Evolutionary conservation across 352 stramenopile genomes (phyloP), one percentile per base, ranked within the genome.

Genomic region (Aphanomyces invadans): DNA sequence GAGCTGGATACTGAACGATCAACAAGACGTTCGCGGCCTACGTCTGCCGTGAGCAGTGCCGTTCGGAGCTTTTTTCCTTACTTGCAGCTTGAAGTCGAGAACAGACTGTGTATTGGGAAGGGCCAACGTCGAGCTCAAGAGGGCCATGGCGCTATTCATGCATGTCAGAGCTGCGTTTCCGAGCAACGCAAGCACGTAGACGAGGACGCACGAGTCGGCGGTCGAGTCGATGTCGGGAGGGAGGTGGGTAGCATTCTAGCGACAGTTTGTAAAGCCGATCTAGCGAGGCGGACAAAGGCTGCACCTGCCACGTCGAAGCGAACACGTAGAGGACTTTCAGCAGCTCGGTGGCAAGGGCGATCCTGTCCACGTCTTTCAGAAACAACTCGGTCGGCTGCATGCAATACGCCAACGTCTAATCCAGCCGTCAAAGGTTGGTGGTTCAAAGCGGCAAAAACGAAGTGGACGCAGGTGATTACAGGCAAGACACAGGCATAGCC

Each of bases 311-410:
- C 5, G 49, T 15, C 7, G 42, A 39, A 9, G 60, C 33, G 11
- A 67, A 42, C 12, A 67, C 60, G 25, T 57, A 67, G 17, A 67
- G 48, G 23, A 44, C 42, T 23, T 67, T 67, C 11, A 67, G n/a
- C 12, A 67, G 60, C 60, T 67, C 60, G 2, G 48, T 31, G 32
- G 54, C 60, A 28, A 67, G 60, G 23, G 38, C 60, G 19, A 67
- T 39, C 4, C 33, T 17, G 9, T 44, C n/a, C 2, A 26, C 3
- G 21, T 59, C 31, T 7, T 31, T 19, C 10, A 33, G 5, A 44
- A 67, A 67, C 36, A 15, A 42, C 7, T 42, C 7, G 7, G 36
- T n/a, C 19, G 1, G 5, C 15, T 21, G 49, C 31, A 42, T 11
- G 10, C 23, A 59, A 57, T 7, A 31, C 39, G 54, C 21, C 44